Base-by-base conservation (phyloP, 371 early-diverging fungal genomes). In the Actinomucor elegans region DNA sequence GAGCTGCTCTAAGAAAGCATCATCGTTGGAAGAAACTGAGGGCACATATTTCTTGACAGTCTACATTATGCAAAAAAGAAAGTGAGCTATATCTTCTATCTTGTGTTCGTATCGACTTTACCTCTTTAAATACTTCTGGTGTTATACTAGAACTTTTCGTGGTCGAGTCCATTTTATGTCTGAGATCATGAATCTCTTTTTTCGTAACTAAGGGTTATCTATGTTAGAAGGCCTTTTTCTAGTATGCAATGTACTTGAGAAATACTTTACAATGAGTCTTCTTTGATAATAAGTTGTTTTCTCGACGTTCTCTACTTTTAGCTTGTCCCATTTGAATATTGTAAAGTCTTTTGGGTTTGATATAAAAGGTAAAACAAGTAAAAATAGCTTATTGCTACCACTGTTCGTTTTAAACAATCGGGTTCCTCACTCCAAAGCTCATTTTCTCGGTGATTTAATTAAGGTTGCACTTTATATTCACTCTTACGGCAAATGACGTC, bases 121-220 rank as follows among this genome's bases (percentile, higher is more conserved):
- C 91, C 64, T 81, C 73, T 73, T 84, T 86, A 71, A 91, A 91
- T 27, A 88, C 85, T 43, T 86, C 71, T 64, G 88, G 86, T 5
- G 86, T 83, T 34, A 90, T 71, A 47, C 66, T 73, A 54, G 87
- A 84, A 38, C 88, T 88, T 33, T 77, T 69, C 10, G 87, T 57
- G 12, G 67, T 59, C 0, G 78, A 34, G 28, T 82, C 79, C 62
- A 91, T 82, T 56, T 87, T 85, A 47, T 73, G 69, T 48, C 86
- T 73, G 32, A 91, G 69, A 45, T 79, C 69, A 59, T 77, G 63
- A 61, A 91, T 87, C 67, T 91, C 90, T 32, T 81, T 67, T 48
- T 74, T 67, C 11, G 87, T 75, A 66, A 89, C 91, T 89, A 68
- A 38, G 11, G 12, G 6, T 10, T 40, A n/a, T n/a, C n/a, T n/a